A percentile compares a stretch with the other conserved stretches of the same genome.
Evolutionary conservation across 2,329 filamentous ascomycete species (phyloP).

Genomic region (Fusarium xyrophilum): DNA sequence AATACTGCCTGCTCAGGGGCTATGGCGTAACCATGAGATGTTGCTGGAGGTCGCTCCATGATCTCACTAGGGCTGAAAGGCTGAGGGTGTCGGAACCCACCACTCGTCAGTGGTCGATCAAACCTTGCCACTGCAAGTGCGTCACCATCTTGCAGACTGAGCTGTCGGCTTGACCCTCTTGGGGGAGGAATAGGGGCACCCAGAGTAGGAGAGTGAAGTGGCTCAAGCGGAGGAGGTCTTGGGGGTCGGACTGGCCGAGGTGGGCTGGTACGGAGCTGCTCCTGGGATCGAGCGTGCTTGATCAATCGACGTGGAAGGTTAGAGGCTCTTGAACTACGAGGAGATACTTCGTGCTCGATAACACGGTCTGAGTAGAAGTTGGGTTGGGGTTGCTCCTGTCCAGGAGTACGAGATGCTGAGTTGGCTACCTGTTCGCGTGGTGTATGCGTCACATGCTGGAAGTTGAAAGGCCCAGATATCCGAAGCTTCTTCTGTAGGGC

Average conservation of each 20-base stretch:
- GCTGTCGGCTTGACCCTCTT: constrained; percentile 63
- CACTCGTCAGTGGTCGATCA: constrained; percentile 55
- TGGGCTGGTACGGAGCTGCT: constrained; percentile 56
- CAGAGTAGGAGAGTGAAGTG: constrained; percentile 40
- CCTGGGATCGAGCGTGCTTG: constrained; percentile 57
- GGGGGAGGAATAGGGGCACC: constrained; percentile 56
- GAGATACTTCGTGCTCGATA: constrained; percentile 26
- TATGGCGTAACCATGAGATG: constrained; percentile 17
- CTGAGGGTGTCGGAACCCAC: constrained; percentile 54
- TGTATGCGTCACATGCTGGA: constrained; percentile 69
- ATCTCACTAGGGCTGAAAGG: constrained; percentile 47
- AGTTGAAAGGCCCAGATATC: constrained; percentile 71
- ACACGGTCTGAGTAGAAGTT: constrained; percentile 51
- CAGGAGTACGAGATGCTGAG: constrained; percentile 47
- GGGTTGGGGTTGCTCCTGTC: constrained; percentile 54
- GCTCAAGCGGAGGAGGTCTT: constrained; percentile 43
- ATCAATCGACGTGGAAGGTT: constrained; percentile 47
- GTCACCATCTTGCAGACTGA: constrained; percentile 54
- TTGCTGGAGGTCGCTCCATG: constrained; percentile 28
- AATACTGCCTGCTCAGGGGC: constrained; percentile 13
- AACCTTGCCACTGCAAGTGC: constrained; percentile 44
- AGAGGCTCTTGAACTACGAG: constrained; percentile 32
- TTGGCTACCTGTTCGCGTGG: constrained; percentile 56
- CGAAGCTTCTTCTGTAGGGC: constrained; percentile 51
- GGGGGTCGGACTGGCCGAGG: constrained; percentile 56